These are phyloP conservation scores for Lentinus tigrinus DNA, from an alignment of 768 basidiomycete species.

Conservation along the genomic window DNA sequence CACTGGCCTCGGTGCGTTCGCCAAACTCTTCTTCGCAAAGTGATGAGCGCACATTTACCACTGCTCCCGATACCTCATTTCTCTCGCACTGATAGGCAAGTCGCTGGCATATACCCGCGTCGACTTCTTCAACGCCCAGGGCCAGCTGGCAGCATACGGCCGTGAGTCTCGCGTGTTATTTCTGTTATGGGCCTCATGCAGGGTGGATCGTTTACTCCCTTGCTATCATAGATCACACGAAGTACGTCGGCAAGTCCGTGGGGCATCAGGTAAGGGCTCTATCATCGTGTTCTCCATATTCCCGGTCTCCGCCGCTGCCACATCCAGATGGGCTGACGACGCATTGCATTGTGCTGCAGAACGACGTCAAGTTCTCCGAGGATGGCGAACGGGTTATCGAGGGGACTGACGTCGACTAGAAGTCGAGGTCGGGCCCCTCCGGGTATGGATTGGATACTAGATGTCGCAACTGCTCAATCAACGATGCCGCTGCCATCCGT, in stretches of 20 bases:
- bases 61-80: not conserved
- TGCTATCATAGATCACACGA: conserved; percentile 66
- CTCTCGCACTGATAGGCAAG: conserved; percentile 50
- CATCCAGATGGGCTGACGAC: not conserved
- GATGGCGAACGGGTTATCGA: conserved; percentile 74
- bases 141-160: conserved; percentile 78
- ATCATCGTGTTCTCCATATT: not conserved
- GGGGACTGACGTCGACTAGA: conserved; percentile 51
- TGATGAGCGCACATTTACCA: not conserved
- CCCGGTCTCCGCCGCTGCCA: conserved; percentile 29
- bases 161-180: conserved; percentile 44
- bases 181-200: not conserved
- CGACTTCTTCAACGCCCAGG: conserved; percentile 66
- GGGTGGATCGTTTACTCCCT: not conserved
- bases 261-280: conserved; percentile 37
- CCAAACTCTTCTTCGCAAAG: not conserved
- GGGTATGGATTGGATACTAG: not conserved
- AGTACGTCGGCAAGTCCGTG: conserved; percentile 74
- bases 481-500: no score
- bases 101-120: conserved; percentile 79
- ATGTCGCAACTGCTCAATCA: no score
- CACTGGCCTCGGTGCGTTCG: conserved; percentile 62
- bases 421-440: not conserved
- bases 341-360: conserved; percentile 36
- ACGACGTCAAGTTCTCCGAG: conserved; percentile 75